phyloP scores from a whole-genome alignment of 345 rosid species.

The Dipteronia sinensis region DNA sequence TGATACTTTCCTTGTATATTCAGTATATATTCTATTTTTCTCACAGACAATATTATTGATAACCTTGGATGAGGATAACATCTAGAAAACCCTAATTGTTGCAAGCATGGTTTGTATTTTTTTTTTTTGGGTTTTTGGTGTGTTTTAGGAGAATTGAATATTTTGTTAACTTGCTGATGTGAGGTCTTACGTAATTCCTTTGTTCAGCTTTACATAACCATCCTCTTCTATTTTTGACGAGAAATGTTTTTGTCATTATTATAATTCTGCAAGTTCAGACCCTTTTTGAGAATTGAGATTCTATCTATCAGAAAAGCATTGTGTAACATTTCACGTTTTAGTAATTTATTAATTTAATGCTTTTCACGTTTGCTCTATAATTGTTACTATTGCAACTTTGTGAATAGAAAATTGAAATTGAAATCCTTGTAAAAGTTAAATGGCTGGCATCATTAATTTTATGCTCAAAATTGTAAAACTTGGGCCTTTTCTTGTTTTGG shows the following conservation, averaged over 20 bases:
- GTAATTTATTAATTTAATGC: background rate
- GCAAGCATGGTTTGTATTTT: background rate
- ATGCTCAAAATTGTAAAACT: background rate
- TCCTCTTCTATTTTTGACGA: background rate
- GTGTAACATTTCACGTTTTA: background rate
- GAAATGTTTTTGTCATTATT: background rate
- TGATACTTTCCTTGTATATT: background rate
- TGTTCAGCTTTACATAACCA: background rate
- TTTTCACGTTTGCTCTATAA: background rate
- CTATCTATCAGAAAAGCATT: background rate
- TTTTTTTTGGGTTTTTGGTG: background rate
- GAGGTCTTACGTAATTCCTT: too few species aligned
- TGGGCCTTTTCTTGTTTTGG: background rate
- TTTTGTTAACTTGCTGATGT: background rate
- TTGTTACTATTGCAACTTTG: too few species aligned
- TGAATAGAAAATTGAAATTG: background rate
- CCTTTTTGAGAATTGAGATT: background rate
- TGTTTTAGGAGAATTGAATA: background rate
- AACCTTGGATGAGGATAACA: background rate
- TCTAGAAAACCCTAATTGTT: slow-evolving; percentile 4
- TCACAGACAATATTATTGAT: background rate
- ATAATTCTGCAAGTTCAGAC: background rate
- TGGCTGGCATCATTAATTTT: background rate
- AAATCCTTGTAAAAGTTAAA: background rate
- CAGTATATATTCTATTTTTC: background rate